Evolutionary conservation across 139 green algal species (phyloP).

Genomic region (Spirogloea muscicola): DNA sequence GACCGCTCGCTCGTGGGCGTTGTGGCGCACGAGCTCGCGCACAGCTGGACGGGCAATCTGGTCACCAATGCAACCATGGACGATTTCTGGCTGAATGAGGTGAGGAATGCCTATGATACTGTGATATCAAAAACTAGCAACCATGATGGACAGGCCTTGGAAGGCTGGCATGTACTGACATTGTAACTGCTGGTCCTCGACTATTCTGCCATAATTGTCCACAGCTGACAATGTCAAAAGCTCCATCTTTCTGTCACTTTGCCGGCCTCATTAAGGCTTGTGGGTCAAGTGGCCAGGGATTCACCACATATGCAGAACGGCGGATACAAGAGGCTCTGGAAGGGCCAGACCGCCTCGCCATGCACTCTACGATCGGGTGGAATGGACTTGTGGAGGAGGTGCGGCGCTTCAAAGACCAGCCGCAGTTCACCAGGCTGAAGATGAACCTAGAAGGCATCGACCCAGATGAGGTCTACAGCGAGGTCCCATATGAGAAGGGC

Average conservation of each 20-base stretch:
- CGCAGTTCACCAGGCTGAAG: constrained; percentile 11
- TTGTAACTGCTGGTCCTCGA: too few species aligned
- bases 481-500: constrained; percentile 68
- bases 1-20: constrained; percentile 77
- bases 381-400: not conserved
- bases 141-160: too few species aligned
- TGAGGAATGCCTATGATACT: too few species aligned
- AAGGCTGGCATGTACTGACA: too few species aligned
- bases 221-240: too few species aligned
- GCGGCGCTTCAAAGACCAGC: not conserved
- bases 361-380: constrained; percentile 13
- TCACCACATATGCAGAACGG: constrained; percentile 19
- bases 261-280: too few species aligned
- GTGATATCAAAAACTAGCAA: too few species aligned
- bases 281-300: too few species aligned
- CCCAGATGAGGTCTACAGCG: constrained; percentile 84
- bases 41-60: constrained; percentile 89
- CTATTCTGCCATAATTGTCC: too few species aligned
- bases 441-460: constrained; percentile 60
- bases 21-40: constrained; percentile 88
- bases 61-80: constrained; percentile 82
- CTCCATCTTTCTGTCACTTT: too few species aligned
- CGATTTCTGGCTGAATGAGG: constrained; percentile 53
- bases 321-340: constrained; percentile 10
- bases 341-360: not conserved